Conservation (phyloP, 2,329 filamentous ascomycete genomes). For the Blumeria graminis region DNA sequence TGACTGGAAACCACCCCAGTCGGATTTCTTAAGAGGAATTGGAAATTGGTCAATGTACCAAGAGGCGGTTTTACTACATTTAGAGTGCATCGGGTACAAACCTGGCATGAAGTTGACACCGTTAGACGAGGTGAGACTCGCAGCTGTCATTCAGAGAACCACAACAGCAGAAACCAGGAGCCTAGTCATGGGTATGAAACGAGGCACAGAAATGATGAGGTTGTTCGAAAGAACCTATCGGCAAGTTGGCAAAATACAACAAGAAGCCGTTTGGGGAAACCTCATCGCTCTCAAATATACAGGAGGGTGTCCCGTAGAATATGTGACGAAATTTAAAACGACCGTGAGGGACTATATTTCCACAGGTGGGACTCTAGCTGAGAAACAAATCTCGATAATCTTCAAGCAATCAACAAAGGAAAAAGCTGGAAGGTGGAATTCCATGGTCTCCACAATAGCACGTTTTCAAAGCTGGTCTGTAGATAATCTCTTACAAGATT, state of each 20-base stretch:
- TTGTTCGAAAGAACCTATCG: neutral
- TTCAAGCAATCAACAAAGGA: neutral
- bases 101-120: neutral
- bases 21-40: neutral
- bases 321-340: neutral
- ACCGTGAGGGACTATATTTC: neutral
- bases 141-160: neutral
- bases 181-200: neutral
- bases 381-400: neutral
- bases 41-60: neutral
- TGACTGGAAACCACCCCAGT: neutral
- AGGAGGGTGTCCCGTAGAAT: neutral
- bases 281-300: neutral
- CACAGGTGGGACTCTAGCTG: neutral
- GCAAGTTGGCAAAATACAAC: neutral
- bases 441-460: neutral
- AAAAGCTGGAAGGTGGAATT: neutral
- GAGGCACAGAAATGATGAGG: neutral
- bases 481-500: neutral
- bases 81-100: neutral
- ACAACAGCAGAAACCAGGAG: neutral
- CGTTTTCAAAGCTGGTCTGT: neutral
- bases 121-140: neutral
- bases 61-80: neutral
- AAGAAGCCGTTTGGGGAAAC: neutral